These are phyloP conservation scores for Diutina scorzettiae DNA, from an alignment of 1,139 yeast species.

Conservation along the genomic window DNA sequence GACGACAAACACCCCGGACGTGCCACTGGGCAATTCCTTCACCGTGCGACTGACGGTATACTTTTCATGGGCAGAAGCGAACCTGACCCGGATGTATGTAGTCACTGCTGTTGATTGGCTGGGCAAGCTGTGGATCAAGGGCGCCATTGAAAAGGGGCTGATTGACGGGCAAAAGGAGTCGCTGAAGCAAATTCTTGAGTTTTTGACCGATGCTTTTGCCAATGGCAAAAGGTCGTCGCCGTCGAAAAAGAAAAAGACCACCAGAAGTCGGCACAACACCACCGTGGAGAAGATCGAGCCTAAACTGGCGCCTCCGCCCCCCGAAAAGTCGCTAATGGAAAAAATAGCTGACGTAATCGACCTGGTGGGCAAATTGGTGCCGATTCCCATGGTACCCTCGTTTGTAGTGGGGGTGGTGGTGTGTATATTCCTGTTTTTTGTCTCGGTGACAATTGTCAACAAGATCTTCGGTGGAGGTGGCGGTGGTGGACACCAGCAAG, in stretches of 20 bases:
- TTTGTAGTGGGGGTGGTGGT: conserved; percentile 1
- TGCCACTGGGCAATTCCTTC: conserved; percentile 84
- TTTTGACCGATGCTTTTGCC: background rate
- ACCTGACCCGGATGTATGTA: conserved; percentile 50
- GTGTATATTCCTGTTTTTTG: background rate
- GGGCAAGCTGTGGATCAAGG: conserved; percentile 83
- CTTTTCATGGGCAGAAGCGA: conserved; percentile 68
- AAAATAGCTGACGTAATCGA: conserved; percentile 3
- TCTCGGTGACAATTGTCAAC: background rate
- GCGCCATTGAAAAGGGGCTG: conserved; percentile 85
- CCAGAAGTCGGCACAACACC: background rate
- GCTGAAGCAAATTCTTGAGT: background rate
- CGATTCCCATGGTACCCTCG: conserved; percentile 4
- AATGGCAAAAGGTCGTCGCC: background rate
- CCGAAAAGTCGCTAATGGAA: background rate
- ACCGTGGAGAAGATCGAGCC: background rate
- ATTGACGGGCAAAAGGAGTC: conserved; percentile 80
- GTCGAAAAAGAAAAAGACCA: background rate
- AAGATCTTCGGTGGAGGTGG: background rate
- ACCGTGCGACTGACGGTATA: conserved; percentile 56
- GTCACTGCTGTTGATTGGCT: conserved; percentile 76
- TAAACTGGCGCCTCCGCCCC: background rate
- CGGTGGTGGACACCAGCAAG: background rate
- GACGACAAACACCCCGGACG: conserved; percentile 78
- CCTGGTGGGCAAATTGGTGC: conserved; percentile 3